Conservation (phyloP, 192 early-diverging fungal genomes). For the Funneliformis mosseae region DNA sequence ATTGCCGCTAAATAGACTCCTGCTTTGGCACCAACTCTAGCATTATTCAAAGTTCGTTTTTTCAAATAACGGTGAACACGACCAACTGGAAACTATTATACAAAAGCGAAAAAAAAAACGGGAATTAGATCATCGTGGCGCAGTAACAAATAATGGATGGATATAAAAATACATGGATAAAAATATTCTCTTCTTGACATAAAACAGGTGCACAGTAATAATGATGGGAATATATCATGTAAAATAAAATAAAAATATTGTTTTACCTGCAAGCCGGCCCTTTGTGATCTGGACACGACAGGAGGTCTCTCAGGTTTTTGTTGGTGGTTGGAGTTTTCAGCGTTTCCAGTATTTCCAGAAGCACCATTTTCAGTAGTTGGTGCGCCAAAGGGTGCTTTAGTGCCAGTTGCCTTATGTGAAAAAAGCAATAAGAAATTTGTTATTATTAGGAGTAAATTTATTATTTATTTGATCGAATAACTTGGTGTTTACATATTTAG, state of each 20-base stretch:
- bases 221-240: not conserved
- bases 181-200: too few relatives aligned
- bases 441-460: not conserved
- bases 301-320: conserved; percentile 47
- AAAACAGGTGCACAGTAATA: too few relatives aligned
- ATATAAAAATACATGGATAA: not conserved
- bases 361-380: not conserved
- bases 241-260: not conserved
- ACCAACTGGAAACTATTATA: conserved; percentile 83
- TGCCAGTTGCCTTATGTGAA: conserved; percentile 7
- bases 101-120: not conserved
- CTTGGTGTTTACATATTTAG: not conserved
- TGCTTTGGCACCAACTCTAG: conserved; percentile 87
- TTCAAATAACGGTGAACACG: conserved; percentile 94
- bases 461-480: not conserved
- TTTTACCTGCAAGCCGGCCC: conserved; percentile 64
- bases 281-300: conserved; percentile 59
- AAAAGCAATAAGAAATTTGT: not conserved
- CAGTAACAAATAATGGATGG: not conserved
- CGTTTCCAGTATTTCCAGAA: not conserved
- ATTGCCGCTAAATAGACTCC: conserved; percentile 92
- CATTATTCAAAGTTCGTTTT: conserved; percentile 74
- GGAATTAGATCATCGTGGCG: not conserved
- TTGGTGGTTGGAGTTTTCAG: not conserved
- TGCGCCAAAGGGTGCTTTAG: not conserved